Base-by-base conservation (phyloP, 192 early-diverging fungal species). In the Ambispora gerdemannii region DNA sequence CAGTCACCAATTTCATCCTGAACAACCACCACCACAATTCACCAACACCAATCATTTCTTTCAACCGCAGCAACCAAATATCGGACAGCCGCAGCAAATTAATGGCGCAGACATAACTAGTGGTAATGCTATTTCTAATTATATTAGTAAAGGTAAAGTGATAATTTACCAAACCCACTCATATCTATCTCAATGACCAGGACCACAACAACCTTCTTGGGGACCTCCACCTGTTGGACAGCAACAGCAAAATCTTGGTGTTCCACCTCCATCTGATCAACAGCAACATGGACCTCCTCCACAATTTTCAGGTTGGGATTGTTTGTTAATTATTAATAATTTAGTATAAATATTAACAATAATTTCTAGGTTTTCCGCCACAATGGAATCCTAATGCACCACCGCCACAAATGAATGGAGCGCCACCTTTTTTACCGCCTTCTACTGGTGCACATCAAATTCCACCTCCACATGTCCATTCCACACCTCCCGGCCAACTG, bases 341-440 rank as follows among this genome's bases (percentile, higher is more conserved):
- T 15, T 53, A 22, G 51, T 53, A 20, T 3, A n/a, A n/a, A n/a
- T n/a, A n/a, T n/a, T n/a, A n/a, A n/a, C n/a, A n/a, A n/a, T n/a
- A n/a, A 31, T 47, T 52, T 50, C 65, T 52, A 53, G 20, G 20
- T 35, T 17, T 52, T 35, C 49, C n/a, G 1, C 50, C 13, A 13
- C 30, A n/a, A 53, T 67, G 65, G 65, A 67, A 67, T 67, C 43
- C 63, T 28, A 65, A 65, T 30, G 43, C 28, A 19, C 63, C 43
- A 31, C 63, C 38, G 38, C 38, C 38, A 10, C 38, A 43, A 15
- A 43, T 43, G 38, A 43, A 43, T 43, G 38, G 38, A 15, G 25
- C 63, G 19, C 35, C 62, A 38, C 34, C 34, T 24, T 11, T 63
- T 63, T 33, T 36, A n/a, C 3, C 22, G 1, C 62, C 31, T 15